Evolutionary conservation across 1,139 yeast genomes (phyloP).

Genomic region (Debaryomyces psychrophilus): DNA sequence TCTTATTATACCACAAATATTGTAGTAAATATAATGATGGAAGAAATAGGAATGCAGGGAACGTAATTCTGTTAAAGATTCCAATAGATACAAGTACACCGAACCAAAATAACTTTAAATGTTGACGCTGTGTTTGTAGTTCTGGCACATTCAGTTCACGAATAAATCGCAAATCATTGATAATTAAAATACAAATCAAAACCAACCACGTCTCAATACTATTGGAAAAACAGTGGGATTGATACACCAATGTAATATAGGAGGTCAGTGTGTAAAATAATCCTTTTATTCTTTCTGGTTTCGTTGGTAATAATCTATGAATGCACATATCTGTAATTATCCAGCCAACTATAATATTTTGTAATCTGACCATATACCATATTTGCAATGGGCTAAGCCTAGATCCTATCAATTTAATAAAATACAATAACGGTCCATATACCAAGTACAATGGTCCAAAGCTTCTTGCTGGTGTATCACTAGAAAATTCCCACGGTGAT

Average conservation of each 20-base stretch:
- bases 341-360: conserved; percentile 62
- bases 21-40: conserved; percentile 54
- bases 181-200: conserved; percentile 54
- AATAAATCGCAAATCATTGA: conserved; percentile 47
- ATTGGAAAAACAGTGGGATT: conserved; percentile 87
- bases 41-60: conserved; percentile 68
- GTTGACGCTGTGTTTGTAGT: conserved; percentile 15
- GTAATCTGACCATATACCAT: conserved; percentile 61
- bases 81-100: conserved; percentile 70
- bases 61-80: conserved; percentile 81
- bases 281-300: conserved; percentile 66
- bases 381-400: conserved; percentile 46
- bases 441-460: conserved; percentile 65
- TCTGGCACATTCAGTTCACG: conserved; percentile 19
- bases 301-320: conserved; percentile 53
- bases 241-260: conserved; percentile 77
- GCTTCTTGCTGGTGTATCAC: conserved; percentile 68
- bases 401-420: conserved; percentile 27
- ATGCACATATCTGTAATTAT: conserved; percentile 56
- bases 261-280: conserved; percentile 72
- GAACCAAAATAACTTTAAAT: conserved; percentile 32
- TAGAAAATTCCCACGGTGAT: conserved; percentile 84
- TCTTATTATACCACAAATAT: conserved; percentile 35
- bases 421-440: conserved; percentile 67
- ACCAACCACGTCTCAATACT: conserved; percentile 77